These are phyloP conservation scores for Penicillium sp. DNA, from an alignment of 2,329 filamentous ascomycete species.

Conservation along the genomic window DNA sequence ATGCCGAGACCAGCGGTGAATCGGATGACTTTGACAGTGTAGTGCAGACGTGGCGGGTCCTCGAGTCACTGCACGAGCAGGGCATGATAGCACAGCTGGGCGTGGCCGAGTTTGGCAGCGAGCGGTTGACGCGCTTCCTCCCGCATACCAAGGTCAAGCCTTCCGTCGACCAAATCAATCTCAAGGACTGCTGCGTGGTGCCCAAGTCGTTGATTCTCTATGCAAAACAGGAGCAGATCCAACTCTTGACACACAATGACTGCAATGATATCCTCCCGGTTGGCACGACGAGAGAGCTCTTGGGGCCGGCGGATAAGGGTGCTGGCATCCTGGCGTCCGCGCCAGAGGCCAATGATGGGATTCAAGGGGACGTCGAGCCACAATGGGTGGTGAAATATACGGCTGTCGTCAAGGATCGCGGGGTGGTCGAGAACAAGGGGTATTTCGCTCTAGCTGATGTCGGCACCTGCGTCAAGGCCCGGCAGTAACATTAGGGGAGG, in stretches of 20 bases:
- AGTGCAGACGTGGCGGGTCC: slow-evolving; percentile 64
- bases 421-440: slow-evolving; percentile 97
- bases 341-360: slow-evolving; percentile 51
- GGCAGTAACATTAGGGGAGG: slow-evolving; percentile 19
- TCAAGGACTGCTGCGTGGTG: slow-evolving; percentile 92
- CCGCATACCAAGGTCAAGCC: slow-evolving; percentile 68
- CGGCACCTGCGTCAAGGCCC: slow-evolving; percentile 44
- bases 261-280: slow-evolving; percentile 85
- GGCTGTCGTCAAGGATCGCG: slow-evolving; percentile 86
- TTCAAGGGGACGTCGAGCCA: slow-evolving; percentile 75
- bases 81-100: slow-evolving; percentile 75
- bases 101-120: slow-evolving; percentile 84
- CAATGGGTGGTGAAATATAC: slow-evolving; percentile 98
- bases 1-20: slow-evolving; percentile 53
- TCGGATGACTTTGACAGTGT: slow-evolving; percentile 58
- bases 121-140: slow-evolving; percentile 76
- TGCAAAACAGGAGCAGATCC: slow-evolving; percentile 78
- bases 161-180: slow-evolving; percentile 90
- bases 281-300: slow-evolving; percentile 78
- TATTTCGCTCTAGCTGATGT: slow-evolving; percentile 88
- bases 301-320: slow-evolving; percentile 69
- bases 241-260: slow-evolving; percentile 90
- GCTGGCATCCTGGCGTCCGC: slow-evolving; percentile 70
- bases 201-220: slow-evolving; percentile 80
- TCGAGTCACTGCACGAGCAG: slow-evolving; percentile 70